Conservation (phyloP, 495 filamentous ascomycete species). For the Trichocladium uniseriatum region DNA sequence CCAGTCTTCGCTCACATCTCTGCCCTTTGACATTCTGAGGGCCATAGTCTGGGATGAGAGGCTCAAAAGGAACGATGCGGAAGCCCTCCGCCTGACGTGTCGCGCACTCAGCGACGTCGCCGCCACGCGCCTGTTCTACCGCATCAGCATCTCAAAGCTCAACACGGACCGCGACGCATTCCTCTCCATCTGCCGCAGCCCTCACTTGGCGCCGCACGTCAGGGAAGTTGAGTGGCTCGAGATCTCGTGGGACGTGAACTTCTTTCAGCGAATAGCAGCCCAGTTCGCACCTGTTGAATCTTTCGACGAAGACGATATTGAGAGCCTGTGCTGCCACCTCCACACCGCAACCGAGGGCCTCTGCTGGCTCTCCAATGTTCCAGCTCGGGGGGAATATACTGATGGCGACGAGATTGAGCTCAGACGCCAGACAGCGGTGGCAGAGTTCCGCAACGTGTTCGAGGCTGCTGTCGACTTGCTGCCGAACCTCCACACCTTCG, state of each 20-base stretch:
- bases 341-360: neutral
- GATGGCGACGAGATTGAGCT: neutral
- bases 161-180: slow-evolving; percentile 2
- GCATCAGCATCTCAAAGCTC: slow-evolving; percentile 10
- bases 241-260: neutral
- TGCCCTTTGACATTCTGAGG: neutral
- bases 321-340: neutral
- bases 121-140: slow-evolving; percentile 2
- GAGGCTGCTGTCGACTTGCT: slow-evolving; percentile 4
- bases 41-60: neutral
- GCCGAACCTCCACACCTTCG: slow-evolving; percentile 8
- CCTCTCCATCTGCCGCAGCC: slow-evolving; percentile 5
- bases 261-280: neutral
- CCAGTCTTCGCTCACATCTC: too few relatives aligned
- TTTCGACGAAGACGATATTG: neutral
- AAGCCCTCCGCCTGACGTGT: neutral
- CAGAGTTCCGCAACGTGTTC: neutral
- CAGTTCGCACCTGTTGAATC: neutral
- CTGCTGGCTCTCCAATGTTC: neutral
- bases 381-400: neutral
- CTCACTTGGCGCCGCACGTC: slow-evolving; percentile 3
- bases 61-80: neutral
- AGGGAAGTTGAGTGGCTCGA: slow-evolving; percentile 9
- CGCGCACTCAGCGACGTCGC: neutral
- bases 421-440: neutral